Percentiles rank a stretch among this genome's conserved stretches.
Conservation (phyloP, 2,329 filamentous ascomycete genomes). For the Fusarium compactum region DNA sequence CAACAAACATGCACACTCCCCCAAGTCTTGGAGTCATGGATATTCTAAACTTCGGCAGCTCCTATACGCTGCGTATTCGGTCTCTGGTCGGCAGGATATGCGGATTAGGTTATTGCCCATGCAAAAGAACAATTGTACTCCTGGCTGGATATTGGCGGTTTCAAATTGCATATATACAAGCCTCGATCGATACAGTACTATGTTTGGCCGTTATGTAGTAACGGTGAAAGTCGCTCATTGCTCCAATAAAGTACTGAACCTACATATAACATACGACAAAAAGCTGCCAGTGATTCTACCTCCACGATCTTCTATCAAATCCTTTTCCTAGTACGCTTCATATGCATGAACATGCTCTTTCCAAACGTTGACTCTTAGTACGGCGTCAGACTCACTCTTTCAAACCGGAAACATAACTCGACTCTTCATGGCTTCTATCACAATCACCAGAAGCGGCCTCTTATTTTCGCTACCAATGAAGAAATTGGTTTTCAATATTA, state of each 20-base stretch:
- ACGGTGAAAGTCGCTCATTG: neutral
- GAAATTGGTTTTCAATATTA: neutral
- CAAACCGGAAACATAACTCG: neutral
- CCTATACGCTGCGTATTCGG: neutral
- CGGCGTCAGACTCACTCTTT: neutral
- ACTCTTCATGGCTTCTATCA: neutral
- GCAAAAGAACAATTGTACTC: neutral
- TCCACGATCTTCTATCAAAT: neutral
- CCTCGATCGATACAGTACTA: neutral
- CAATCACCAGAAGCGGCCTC: neutral
- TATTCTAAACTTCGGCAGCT: neutral
- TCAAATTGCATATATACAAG: neutral
- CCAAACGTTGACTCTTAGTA: too few relatives aligned
- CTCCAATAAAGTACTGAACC: neutral
- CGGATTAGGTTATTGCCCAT: neutral
- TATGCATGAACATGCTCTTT: neutral
- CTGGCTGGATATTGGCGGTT: slow-evolving; percentile 4
- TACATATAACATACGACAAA: too few relatives aligned
- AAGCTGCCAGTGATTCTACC: accelerated
- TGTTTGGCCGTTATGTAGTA: slow-evolving; percentile 1
- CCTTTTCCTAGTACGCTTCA: neutral
- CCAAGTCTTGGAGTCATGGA: slow-evolving; percentile 6
- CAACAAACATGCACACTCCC: slow-evolving; percentile 13
- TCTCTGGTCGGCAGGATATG: slow-evolving; percentile 5
- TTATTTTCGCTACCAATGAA: neutral